Conservation (phyloP, 140 eudicot species). For the Oenanthe javanica region DNA sequence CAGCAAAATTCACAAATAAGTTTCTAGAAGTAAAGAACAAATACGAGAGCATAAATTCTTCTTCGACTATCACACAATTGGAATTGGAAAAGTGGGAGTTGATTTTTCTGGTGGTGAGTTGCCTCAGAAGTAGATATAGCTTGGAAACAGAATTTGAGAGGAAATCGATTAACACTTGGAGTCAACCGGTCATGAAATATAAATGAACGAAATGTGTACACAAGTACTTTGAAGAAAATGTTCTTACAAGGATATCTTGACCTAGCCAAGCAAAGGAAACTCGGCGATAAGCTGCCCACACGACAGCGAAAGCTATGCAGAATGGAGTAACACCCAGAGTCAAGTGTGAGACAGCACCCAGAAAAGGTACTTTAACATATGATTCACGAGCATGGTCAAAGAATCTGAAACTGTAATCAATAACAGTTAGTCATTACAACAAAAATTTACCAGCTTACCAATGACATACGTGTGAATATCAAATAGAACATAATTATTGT, state of each 20-base stretch:
- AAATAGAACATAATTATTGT: neutral
- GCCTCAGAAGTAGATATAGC: neutral
- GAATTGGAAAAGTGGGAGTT: neutral
- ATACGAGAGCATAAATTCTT: neutral
- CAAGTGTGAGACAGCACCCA: slow-evolving; percentile 85
- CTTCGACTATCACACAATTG: neutral
- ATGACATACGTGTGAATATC: neutral
- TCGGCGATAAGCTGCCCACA: slow-evolving; percentile 10
- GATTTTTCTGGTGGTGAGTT: neutral
- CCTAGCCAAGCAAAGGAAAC: slow-evolving; percentile 10
- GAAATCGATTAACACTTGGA: neutral
- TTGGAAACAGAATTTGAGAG: neutral
- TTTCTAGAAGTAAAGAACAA: no score
- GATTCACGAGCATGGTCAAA: slow-evolving; percentile 70
- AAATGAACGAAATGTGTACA: neutral
- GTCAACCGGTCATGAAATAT: neutral
- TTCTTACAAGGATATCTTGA: slow-evolving; percentile 14
- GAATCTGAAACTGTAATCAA: slow-evolving; percentile 76
- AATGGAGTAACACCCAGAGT: slow-evolving; percentile 37
- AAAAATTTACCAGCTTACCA: neutral
- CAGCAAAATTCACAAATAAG: neutral
- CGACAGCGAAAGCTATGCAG: slow-evolving; percentile 14
- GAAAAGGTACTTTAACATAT: slow-evolving; percentile 61
- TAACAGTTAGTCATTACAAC: slow-evolving; percentile 14
- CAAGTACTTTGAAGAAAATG: neutral